Evolutionary conservation across 2,329 filamentous ascomycete genomes (phyloP).

Genomic region (Pyrenochaeta sp.): DNA sequence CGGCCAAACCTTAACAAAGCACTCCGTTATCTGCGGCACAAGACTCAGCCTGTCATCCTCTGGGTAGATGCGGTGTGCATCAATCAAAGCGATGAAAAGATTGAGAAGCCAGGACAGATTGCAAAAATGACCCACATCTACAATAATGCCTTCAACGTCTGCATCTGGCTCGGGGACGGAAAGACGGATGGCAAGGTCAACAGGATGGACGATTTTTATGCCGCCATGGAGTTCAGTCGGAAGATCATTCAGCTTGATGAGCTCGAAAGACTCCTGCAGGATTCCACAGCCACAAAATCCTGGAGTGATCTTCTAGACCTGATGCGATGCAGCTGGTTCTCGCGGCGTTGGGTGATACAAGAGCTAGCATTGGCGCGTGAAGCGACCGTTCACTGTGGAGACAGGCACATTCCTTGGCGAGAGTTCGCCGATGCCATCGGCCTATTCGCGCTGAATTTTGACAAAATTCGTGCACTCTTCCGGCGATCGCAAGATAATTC

Average conservation of each 20-base stretch:
- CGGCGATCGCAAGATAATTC: no score
- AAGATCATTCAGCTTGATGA: neutral
- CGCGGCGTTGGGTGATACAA: slow-evolving; percentile 20
- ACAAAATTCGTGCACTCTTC: no score
- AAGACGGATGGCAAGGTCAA: neutral
- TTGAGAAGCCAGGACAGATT: slow-evolving; percentile 4
- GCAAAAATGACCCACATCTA: slow-evolving; percentile 16
- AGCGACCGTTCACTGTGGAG: slow-evolving; percentile 12
- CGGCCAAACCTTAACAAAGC: slow-evolving; percentile 7
- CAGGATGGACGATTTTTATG: neutral
- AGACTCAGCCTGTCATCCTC: neutral
- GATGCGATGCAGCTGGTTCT: slow-evolving; percentile 10
- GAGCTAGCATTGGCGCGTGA: slow-evolving; percentile 13
- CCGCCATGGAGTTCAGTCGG: neutral
- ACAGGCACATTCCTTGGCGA: slow-evolving; percentile 36
- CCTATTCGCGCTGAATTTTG: neutral
- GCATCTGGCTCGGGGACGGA: slow-evolving; percentile 5
- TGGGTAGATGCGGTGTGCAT: neutral
- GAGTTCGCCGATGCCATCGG: neutral
- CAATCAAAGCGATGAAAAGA: neutral
- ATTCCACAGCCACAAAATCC: neutral
- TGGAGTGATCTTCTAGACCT: slow-evolving; percentile 6
- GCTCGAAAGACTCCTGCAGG: neutral
- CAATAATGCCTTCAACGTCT: slow-evolving; percentile 3
- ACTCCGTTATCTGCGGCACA: neutral